phyloP scores from a whole-genome alignment of 1,284 basidiomycete genomes.

The Leccinum subrobustum region DNA sequence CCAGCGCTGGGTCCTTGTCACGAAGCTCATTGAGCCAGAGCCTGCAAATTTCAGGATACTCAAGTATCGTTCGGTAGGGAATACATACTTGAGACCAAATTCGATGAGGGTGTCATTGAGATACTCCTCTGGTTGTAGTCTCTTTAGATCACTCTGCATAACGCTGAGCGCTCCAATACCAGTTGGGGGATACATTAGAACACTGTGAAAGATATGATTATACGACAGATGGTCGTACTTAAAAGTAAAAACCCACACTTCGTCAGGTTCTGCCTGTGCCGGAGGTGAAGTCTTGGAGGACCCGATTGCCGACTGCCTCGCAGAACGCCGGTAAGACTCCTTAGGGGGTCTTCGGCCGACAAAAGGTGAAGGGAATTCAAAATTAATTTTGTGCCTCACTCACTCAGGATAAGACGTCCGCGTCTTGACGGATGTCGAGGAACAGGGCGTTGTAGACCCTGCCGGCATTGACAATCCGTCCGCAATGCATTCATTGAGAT shows the following conservation, averaged over 20 bases:
- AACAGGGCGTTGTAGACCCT: slow-evolving; percentile 21
- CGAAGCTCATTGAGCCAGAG: slow-evolving; percentile 64
- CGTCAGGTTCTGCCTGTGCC: slow-evolving; percentile 51
- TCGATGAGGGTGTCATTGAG: slow-evolving; percentile 97
- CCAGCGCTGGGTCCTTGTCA: slow-evolving; percentile 54
- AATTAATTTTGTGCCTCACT: slow-evolving; percentile 16
- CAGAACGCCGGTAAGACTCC: slow-evolving; percentile 32
- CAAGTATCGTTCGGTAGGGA: background rate
- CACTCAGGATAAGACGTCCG: slow-evolving; percentile 7
- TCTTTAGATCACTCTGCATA: slow-evolving; percentile 72
- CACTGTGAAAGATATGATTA: slow-evolving; percentile 40
- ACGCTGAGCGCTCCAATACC: slow-evolving; percentile 76
- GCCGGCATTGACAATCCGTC: background rate
- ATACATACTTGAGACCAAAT: slow-evolving; percentile 84
- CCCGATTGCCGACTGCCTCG: slow-evolving; percentile 24
- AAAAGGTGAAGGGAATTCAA: slow-evolving; percentile 1
- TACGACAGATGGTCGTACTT: background rate
- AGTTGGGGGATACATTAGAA: slow-evolving; percentile 72
- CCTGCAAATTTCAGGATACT: slow-evolving; percentile 40
- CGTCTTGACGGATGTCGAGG: slow-evolving; percentile 20
- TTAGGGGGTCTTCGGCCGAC: slow-evolving; percentile 14
- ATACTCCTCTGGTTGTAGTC: slow-evolving; percentile 77
- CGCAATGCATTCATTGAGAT: background rate
- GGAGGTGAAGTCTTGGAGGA: slow-evolving; percentile 22
- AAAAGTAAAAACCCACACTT: slow-evolving; percentile 47